Evolutionary conservation across 441 rosid genomes (phyloP).

Genomic region (Kokia cookei): DNA sequence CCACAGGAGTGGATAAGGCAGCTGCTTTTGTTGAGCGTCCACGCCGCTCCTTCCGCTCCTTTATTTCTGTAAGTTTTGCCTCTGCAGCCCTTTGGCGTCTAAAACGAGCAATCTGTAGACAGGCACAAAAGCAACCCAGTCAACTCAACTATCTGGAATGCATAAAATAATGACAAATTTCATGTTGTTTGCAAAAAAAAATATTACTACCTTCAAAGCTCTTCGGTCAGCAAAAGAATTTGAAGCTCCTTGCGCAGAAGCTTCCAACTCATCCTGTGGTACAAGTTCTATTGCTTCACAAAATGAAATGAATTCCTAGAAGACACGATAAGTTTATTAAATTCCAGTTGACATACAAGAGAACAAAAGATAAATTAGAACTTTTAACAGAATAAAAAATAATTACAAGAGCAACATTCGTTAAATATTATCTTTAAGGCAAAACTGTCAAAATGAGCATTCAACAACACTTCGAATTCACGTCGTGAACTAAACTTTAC

Average conservation of each 20-base stretch:
- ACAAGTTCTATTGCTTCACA: slow-evolving; percentile 92
- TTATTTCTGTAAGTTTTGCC: slow-evolving; percentile 73
- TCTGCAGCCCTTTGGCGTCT: slow-evolving; percentile 81
- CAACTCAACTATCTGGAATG: background rate
- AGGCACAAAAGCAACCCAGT: background rate
- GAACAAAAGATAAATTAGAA: background rate
- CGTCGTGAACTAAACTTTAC: slow-evolving; percentile 20
- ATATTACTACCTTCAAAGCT: slow-evolving; percentile 64
- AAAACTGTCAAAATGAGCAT: background rate
- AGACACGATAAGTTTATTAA: slow-evolving; percentile 9
- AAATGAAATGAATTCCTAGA: slow-evolving; percentile 80
- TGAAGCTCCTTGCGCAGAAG: slow-evolving; percentile 40
- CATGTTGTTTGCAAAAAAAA: background rate
- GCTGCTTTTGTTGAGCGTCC: slow-evolving; percentile 76
- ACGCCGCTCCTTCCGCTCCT: slow-evolving; percentile 80
- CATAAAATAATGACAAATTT: background rate
- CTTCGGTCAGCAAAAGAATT: slow-evolving; percentile 59
- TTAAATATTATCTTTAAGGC: background rate
- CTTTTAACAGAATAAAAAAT: background rate
- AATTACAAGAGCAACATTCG: background rate
- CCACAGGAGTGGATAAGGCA: slow-evolving; percentile 75
- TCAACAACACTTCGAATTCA: background rate
- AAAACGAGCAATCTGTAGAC: slow-evolving; percentile 71
- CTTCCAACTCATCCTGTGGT: slow-evolving; percentile 69
- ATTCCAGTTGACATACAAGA: background rate